These are phyloP conservation scores for Didymella glomerata DNA, from an alignment of 2,329 filamentous ascomycete genomes.

Conservation along the genomic window DNA sequence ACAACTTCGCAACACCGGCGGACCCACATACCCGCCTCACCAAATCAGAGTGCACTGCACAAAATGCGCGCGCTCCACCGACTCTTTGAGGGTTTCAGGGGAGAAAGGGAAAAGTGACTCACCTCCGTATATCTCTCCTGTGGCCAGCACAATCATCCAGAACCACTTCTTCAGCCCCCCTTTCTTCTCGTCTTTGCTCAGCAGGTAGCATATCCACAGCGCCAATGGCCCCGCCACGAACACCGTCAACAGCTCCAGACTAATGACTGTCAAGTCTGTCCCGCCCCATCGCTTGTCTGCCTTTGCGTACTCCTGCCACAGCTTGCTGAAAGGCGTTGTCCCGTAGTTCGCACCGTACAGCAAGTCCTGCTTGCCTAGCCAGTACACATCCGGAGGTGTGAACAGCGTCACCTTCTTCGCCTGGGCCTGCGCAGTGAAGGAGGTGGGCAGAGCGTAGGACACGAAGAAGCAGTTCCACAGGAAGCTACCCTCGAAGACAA, in stretches of 20 bases:
- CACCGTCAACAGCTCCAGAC: slow-evolving; percentile 68
- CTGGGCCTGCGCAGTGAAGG: slow-evolving; percentile 39
- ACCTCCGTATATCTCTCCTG: slow-evolving; percentile 70
- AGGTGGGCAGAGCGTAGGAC: slow-evolving; percentile 57
- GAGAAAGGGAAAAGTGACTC: slow-evolving; percentile 31
- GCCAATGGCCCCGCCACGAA: slow-evolving; percentile 66
- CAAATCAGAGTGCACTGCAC: slow-evolving; percentile 22
- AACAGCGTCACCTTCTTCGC: slow-evolving; percentile 50
- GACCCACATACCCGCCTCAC: slow-evolving; percentile 34
- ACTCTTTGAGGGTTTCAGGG: slow-evolving; percentile 16
- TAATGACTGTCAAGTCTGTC: slow-evolving; percentile 66
- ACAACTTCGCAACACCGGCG: slow-evolving; percentile 28
- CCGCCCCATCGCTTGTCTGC: slow-evolving; percentile 69
- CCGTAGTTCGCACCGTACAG: slow-evolving; percentile 69
- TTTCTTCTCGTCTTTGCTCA: slow-evolving; percentile 53
- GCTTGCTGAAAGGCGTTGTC: slow-evolving; percentile 59
- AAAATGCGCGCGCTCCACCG: slow-evolving; percentile 26
- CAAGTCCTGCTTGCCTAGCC: slow-evolving; percentile 63
- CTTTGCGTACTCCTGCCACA: slow-evolving; percentile 74
- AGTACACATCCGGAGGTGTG: slow-evolving; percentile 60
- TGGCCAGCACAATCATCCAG: slow-evolving; percentile 66
- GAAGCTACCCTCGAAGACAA: slow-evolving; percentile 88
- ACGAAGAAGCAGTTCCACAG: slow-evolving; percentile 94
- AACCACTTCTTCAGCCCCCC: slow-evolving; percentile 57
- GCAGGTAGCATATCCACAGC: slow-evolving; percentile 63